Percentiles rank a stretch among this genome's conserved stretches.
phyloP scores from a whole-genome alignment of 2,329 filamentous ascomycete species.

The Sporothrix schenckii region DNA sequence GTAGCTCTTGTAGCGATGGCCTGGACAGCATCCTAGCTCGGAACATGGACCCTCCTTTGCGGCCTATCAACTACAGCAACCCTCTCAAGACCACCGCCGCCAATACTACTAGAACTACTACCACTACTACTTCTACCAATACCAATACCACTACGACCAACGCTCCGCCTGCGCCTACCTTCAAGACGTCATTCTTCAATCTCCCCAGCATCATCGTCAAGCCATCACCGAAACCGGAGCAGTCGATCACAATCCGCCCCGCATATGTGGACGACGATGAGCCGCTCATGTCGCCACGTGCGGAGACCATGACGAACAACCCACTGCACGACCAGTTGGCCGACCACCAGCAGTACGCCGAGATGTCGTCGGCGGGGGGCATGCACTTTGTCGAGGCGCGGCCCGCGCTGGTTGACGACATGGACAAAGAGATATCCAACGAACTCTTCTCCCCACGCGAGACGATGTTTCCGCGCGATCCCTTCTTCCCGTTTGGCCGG shows the following conservation, averaged over 20 bases:
- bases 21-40: conserved; percentile 31
- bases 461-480: conserved; percentile 58
- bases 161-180: conserved; percentile 29
- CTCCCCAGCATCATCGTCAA: conserved; percentile 38
- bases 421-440: background rate
- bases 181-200: conserved; percentile 17
- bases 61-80: background rate
- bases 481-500: conserved; percentile 56
- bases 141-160: conserved; percentile 36
- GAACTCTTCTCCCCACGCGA: conserved; percentile 56
- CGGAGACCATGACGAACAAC: conserved; percentile 71
- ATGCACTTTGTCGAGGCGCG: conserved; percentile 58
- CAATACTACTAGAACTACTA: too few species aligned
- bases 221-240: background rate
- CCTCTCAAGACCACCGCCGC: background rate
- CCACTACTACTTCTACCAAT: background rate
- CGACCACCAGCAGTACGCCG: conserved; percentile 39
- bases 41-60: conserved; percentile 2
- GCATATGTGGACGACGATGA: conserved; percentile 42
- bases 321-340: conserved; percentile 57
- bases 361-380: conserved; percentile 41
- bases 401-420: conserved; percentile 54
- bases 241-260: conserved; percentile 24
- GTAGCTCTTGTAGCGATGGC: conserved; percentile 28
- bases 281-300: conserved; percentile 70